These are phyloP conservation scores for Penicillium subrubescens DNA, from an alignment of 495 filamentous ascomycete species.

Conservation along the genomic window DNA sequence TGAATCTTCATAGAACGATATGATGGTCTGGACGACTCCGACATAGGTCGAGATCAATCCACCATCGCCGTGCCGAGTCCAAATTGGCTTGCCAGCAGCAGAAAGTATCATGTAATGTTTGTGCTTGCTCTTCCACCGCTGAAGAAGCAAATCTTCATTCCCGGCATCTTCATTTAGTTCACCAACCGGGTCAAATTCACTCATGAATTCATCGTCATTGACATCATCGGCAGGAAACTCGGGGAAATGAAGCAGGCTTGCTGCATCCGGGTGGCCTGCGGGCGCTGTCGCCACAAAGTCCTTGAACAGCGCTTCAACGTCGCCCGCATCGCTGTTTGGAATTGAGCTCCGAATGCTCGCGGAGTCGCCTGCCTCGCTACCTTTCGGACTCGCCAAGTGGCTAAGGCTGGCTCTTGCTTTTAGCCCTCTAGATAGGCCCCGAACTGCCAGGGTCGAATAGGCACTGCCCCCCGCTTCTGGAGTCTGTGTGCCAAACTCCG, in stretches of 20 bases:
- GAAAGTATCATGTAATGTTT: slow-evolving; percentile 98
- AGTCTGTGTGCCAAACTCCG: slow-evolving; percentile 74
- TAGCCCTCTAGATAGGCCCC: slow-evolving; percentile 37
- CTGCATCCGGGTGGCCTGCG: slow-evolving; percentile 24
- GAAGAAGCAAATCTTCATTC: slow-evolving; percentile 72
- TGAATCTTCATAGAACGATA: slow-evolving; percentile 88
- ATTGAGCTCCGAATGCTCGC: slow-evolving; percentile 83
- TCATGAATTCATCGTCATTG: slow-evolving; percentile 61
- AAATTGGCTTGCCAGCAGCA: slow-evolving; percentile 97
- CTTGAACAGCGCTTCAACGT: slow-evolving; percentile 82
- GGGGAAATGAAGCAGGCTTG: slow-evolving; percentile 46
- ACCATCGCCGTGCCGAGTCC: slow-evolving; percentile 89
- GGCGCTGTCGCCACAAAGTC: slow-evolving; percentile 53
- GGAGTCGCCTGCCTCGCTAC: slow-evolving; percentile 72
- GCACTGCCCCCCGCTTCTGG: slow-evolving; percentile 67
- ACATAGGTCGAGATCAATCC: slow-evolving; percentile 87
- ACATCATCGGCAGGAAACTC: slow-evolving; percentile 57
- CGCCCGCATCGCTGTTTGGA: slow-evolving; percentile 70
- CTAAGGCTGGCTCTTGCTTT: slow-evolving; percentile 47
- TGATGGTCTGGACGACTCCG: slow-evolving; percentile 96
- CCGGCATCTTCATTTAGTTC: slow-evolving; percentile 59
- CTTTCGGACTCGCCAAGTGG: slow-evolving; percentile 48
- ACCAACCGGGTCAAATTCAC: slow-evolving; percentile 79
- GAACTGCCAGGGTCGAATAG: slow-evolving; percentile 51
- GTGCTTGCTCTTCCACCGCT: slow-evolving; percentile 79